These are phyloP conservation scores for Neurospora sp. DNA, from an alignment of 495 filamentous ascomycete species.

Conservation along the genomic window DNA sequence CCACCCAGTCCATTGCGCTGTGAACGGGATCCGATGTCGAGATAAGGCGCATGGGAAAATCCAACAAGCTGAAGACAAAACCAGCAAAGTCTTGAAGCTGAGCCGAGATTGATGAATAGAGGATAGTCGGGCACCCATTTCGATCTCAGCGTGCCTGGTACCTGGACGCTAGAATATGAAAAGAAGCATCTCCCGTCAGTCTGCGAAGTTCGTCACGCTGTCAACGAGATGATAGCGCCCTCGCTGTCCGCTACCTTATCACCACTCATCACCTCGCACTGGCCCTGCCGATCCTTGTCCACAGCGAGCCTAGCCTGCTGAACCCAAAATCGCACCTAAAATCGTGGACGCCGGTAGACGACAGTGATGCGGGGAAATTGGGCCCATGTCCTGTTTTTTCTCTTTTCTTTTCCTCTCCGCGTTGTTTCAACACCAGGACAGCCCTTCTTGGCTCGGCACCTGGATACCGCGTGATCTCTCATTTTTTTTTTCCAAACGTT, in stretches of 20 bases:
- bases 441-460: background rate
- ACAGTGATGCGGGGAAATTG: background rate
- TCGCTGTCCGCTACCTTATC: background rate
- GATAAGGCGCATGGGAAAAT: background rate
- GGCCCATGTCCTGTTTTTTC: background rate
- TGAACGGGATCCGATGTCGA: background rate
- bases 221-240: background rate
- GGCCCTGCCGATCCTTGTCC: background rate
- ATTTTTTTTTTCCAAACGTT: background rate
- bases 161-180: background rate
- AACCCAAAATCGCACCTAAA: background rate
- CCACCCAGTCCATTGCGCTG: background rate
- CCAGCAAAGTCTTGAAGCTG: background rate
- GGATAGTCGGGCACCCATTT: background rate
- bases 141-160: background rate
- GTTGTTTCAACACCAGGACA: background rate
- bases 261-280: background rate
- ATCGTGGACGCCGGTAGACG: background rate
- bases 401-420: background rate
- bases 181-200: background rate
- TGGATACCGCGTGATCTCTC: background rate
- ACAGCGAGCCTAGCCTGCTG: background rate
- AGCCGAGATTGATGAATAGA: background rate
- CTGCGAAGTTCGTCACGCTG: background rate
- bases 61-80: background rate